A percentile compares a stretch with the other conserved stretches of the same genome.
Evolutionary conservation across 2,329 filamentous ascomycete species (phyloP).

Genomic region (Sporothrix sp.): DNA sequence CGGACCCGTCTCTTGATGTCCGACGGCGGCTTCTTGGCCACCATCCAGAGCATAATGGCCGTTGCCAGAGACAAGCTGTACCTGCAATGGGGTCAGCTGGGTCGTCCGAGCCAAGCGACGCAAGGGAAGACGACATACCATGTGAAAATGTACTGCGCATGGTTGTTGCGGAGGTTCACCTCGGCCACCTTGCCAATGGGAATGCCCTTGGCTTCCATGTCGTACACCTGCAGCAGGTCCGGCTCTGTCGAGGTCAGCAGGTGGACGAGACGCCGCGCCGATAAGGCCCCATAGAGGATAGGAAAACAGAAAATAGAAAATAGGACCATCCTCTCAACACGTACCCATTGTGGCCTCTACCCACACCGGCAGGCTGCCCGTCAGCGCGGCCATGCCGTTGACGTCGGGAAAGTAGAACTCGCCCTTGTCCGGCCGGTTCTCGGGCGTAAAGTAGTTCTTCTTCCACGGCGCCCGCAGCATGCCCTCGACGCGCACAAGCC

Average conservation of each 20-base stretch:
- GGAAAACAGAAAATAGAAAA: too few species aligned
- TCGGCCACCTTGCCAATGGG: constrained; percentile 82
- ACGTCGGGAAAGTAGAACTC: constrained; percentile 97
- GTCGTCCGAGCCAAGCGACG: constrained; percentile 15
- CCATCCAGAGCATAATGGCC: constrained; percentile 92
- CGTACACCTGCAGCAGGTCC: constrained; percentile 65
- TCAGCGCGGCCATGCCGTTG: constrained; percentile 73
- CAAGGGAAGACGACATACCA: constrained; percentile 53
- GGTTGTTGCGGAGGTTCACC: constrained; percentile 91
- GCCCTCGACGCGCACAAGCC: constrained; percentile 71
- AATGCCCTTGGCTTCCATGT: constrained; percentile 69
- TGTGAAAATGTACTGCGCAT: constrained; percentile 97
- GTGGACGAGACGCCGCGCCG: too few species aligned
- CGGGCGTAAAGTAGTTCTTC: constrained; percentile 95
- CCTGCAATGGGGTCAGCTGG: too few species aligned
- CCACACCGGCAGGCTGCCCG: constrained; percentile 82
- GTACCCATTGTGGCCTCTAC: constrained; percentile 90
- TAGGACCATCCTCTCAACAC: constrained; percentile 5
- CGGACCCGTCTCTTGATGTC: constrained; percentile 64
- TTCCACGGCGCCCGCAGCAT: constrained; percentile 83
- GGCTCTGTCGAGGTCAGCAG: constrained; percentile 47
- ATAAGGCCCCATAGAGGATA: too few species aligned
- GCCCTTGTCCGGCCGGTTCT: constrained; percentile 71
- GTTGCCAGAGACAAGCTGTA: constrained; percentile 79
- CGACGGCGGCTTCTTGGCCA: constrained; percentile 75